Evolutionary conservation across 2,329 filamentous ascomycete species (phyloP).

Genomic region (Biscogniauxia mediterranea): DNA sequence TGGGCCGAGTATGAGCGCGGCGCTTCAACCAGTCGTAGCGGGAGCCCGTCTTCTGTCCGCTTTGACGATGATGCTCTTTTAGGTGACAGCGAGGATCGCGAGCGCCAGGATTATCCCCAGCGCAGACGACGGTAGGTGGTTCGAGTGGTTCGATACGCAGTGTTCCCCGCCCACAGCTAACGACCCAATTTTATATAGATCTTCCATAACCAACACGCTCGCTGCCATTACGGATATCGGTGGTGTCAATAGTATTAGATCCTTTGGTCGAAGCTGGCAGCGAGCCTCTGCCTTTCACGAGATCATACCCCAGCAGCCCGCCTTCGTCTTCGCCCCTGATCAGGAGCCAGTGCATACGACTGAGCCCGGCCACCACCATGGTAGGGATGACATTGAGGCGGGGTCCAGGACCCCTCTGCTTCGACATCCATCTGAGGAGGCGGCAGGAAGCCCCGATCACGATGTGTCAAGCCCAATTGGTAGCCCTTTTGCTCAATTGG

Average conservation of each 20-base stretch:
- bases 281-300: conserved; percentile 86
- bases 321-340: conserved; percentile 66
- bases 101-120: conserved; percentile 31
- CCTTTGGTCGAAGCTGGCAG: conserved; percentile 90
- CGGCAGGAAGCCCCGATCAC: conserved; percentile 24
- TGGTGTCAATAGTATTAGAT: conserved; percentile 90
- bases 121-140: conserved; percentile 36
- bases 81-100: conserved; percentile 37
- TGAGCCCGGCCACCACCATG: conserved; percentile 40
- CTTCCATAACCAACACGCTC: conserved; percentile 58
- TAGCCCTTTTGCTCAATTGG: conserved; percentile 13
- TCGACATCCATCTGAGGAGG: conserved; percentile 38
- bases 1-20: conserved; percentile 49
- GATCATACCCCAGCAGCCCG: conserved; percentile 75
- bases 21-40: conserved; percentile 37
- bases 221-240: conserved; percentile 68
- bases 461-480: conserved; percentile 26
- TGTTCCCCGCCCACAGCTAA: conserved; percentile 7
- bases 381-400: conserved; percentile 40
- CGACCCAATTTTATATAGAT: conserved; percentile 39
- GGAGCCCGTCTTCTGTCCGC: conserved; percentile 41
- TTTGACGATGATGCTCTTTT: conserved; percentile 48
- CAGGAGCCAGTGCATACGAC: conserved; percentile 43
- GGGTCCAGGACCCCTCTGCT: conserved; percentile 45
- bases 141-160: not conserved